Conservation (phyloP, 208 protist genomes). For the Acanthamoeba culbertsoni region DNA sequence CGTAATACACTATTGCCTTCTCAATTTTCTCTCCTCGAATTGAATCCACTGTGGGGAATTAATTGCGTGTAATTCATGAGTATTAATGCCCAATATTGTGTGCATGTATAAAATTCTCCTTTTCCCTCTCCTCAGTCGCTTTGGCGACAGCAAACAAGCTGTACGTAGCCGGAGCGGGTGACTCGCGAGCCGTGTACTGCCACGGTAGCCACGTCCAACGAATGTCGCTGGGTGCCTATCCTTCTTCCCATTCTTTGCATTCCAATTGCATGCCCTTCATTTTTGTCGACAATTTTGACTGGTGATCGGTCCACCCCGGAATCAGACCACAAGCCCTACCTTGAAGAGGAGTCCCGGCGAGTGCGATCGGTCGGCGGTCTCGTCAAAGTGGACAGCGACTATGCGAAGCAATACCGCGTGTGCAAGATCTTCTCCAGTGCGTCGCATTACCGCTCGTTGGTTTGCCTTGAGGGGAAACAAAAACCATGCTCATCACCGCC, state of each 20-base stretch:
- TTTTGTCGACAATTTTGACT: background rate
- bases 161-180: slow-evolving; percentile 24
- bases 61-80: background rate
- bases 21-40: background rate
- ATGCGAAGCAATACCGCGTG: slow-evolving; percentile 26
- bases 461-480: too few relatives aligned
- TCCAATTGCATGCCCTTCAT: background rate
- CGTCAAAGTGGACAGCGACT: background rate
- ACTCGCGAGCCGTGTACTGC: slow-evolving; percentile 35
- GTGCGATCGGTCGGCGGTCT: background rate
- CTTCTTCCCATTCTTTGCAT: background rate
- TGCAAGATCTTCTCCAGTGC: slow-evolving; percentile 34
- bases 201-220: background rate
- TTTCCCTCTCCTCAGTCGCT: too few relatives aligned
- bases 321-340: slow-evolving; percentile 23
- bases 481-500: too few relatives aligned
- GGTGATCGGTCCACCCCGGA: too few relatives aligned
- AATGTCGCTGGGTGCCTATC: background rate
- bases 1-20: background rate
- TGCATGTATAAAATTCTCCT: too few relatives aligned
- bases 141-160: background rate
- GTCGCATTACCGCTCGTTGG: too few relatives aligned
- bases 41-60: background rate
- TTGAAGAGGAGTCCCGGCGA: background rate
- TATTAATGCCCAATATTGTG: too few relatives aligned